Evolutionary conservation across 228 moss, liverwort and hornwort genomes (phyloP).

Genomic region (Sphagnum fallax): DNA sequence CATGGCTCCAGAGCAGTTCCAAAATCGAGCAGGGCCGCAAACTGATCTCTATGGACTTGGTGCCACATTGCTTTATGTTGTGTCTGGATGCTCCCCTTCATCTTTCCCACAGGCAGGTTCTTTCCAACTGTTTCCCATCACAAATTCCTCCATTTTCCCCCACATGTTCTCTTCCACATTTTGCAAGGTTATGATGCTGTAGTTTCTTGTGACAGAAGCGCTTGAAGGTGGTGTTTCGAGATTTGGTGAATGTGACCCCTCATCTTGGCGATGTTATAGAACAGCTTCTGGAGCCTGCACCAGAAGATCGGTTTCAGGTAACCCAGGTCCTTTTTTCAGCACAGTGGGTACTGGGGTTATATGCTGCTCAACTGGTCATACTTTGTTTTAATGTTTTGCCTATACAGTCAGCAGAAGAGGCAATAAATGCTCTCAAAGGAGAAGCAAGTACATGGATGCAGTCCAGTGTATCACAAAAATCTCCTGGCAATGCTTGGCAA

Average conservation of each 20-base stretch:
- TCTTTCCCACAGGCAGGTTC: conserved; percentile 62
- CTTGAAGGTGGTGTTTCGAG: conserved; percentile 80
- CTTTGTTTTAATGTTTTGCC: background rate
- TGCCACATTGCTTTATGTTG: conserved; percentile 79
- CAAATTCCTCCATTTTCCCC: conserved; percentile 57
- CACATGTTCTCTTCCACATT: conserved; percentile 9
- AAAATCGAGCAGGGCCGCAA: conserved; percentile 88
- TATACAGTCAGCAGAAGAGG: conserved; percentile 55
- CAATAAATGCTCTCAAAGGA: conserved; percentile 32
- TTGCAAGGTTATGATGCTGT: background rate
- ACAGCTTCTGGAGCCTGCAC: conserved; percentile 86
- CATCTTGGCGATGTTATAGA: conserved; percentile 58
- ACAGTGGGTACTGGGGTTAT: background rate
- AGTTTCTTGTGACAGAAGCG: conserved; percentile 44
- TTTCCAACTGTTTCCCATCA: background rate
- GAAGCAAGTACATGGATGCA: conserved; percentile 3
- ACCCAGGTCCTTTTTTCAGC: background rate
- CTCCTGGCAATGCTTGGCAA: conserved; percentile 6
- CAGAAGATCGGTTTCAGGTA: conserved; percentile 90
- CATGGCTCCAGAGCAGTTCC: conserved; percentile 99
- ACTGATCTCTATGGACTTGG: conserved; percentile 97
- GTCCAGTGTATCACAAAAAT: conserved; percentile 1
- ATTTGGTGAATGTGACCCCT: conserved; percentile 47
- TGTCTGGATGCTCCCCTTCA: conserved; percentile 74
- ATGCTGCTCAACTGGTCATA: background rate